These are phyloP conservation scores for Scutellaria galericulata DNA, from an alignment of 257 asterid species.

Conservation along the genomic window DNA sequence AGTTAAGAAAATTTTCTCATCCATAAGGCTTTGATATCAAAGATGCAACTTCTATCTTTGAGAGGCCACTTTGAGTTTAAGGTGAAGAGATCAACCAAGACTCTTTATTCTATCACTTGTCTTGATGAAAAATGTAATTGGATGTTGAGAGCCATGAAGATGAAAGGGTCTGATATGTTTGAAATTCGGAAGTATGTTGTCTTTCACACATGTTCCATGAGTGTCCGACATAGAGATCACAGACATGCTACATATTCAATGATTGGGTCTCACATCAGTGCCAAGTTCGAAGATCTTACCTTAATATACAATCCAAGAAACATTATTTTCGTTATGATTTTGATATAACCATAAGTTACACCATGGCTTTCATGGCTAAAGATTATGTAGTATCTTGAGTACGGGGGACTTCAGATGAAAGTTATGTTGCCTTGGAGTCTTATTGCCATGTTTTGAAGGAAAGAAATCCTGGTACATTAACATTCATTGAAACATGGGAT, in stretches of 20 bases:
- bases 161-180: background rate
- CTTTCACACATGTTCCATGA: constrained; percentile 11
- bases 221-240: background rate
- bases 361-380: background rate
- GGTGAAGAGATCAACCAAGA: no score
- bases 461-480: background rate
- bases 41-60: no score
- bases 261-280: background rate
- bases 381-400: background rate
- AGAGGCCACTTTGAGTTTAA: no score
- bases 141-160: background rate
- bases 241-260: constrained; percentile 1
- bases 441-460: background rate
- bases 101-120: background rate
- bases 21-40: background rate
- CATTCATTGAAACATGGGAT: background rate
- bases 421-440: background rate
- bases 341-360: background rate
- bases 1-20: background rate
- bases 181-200: background rate
- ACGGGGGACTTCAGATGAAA: background rate
- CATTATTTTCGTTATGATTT: background rate
- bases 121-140: background rate
- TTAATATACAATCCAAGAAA: background rate
- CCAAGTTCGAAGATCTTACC: background rate